Conservation (phyloP, 2,329 filamentous ascomycete genomes). For the Fusarium foetens region DNA sequence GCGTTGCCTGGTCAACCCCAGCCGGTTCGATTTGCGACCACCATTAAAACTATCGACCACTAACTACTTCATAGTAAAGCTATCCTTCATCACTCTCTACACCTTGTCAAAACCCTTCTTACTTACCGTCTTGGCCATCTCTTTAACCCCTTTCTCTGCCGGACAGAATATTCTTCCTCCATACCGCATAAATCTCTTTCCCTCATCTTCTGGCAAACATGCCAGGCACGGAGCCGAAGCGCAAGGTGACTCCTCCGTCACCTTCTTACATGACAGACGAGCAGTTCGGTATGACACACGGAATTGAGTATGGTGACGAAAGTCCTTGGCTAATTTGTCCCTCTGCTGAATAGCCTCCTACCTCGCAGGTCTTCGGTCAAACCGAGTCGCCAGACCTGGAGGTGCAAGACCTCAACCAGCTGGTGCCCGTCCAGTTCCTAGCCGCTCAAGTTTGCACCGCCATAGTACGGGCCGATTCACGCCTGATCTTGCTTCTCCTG, state of each 20-base stretch:
- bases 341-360: slow-evolving; percentile 67
- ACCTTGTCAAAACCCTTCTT: slow-evolving; percentile 10
- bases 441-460: slow-evolving; percentile 41
- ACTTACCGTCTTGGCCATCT: slow-evolving; percentile 1
- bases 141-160: slow-evolving; percentile 13
- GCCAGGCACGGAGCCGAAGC: slow-evolving; percentile 51
- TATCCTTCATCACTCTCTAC: background rate
- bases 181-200: slow-evolving; percentile 17
- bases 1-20: slow-evolving; percentile 46
- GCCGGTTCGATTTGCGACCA: slow-evolving; percentile 26
- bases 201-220: slow-evolving; percentile 38
- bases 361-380: slow-evolving; percentile 75
- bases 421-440: slow-evolving; percentile 47
- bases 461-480: slow-evolving; percentile 46
- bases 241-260: slow-evolving; percentile 70
- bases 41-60: slow-evolving; percentile 29
- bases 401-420: slow-evolving; percentile 73
- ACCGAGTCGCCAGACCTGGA: slow-evolving; percentile 73
- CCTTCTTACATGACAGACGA: slow-evolving; percentile 73
- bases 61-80: slow-evolving; percentile 19
- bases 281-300: slow-evolving; percentile 66
- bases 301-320: slow-evolving; percentile 10
- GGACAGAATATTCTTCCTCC: slow-evolving; percentile 34
- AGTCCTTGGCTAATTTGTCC: slow-evolving; percentile 33
- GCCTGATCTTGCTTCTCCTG: slow-evolving; percentile 46